Conservation (phyloP, 257 asterid species). For the Leonotis leonurus region DNA sequence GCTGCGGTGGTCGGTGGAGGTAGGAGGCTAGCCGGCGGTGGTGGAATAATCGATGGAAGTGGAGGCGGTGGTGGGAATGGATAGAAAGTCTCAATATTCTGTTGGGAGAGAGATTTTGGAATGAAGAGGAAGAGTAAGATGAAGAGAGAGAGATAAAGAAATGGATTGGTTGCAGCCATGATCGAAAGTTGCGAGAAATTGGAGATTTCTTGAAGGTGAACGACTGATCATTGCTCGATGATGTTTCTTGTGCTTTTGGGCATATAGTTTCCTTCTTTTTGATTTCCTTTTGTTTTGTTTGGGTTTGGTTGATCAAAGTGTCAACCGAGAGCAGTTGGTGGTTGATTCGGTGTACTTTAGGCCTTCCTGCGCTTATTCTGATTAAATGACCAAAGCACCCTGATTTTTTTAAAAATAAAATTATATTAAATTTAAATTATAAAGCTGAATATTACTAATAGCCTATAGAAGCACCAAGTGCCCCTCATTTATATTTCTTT, state of each 20-base stretch:
- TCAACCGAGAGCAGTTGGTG: conserved; percentile 56
- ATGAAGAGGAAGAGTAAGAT: conserved; percentile 13
- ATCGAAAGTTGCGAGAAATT: conserved; percentile 13
- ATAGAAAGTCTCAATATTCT: conserved; percentile 56
- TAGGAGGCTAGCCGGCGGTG: conserved; percentile 2
- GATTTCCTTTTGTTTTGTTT: conserved; percentile 3
- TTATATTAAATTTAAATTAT: too few species aligned
- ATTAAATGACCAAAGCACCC: conserved; percentile 18
- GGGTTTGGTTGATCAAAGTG: conserved; percentile 48
- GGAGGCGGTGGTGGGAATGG: conserved; percentile 39
- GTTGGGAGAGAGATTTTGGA: conserved; percentile 40
- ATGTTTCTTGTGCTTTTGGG: background rate
- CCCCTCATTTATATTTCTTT: background rate
- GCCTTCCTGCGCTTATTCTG: background rate
- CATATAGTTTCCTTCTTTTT: too few species aligned
- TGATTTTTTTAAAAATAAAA: too few species aligned
- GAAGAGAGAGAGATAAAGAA: conserved; percentile 13
- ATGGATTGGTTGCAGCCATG: conserved; percentile 31
- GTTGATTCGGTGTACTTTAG: conserved; percentile 29
- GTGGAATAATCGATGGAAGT: background rate
- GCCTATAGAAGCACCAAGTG: too few species aligned
- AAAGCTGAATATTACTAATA: too few species aligned
- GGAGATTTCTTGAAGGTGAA: conserved; percentile 19
- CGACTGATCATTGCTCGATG: conserved; percentile 39
- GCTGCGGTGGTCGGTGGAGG: conserved; percentile 8